These are phyloP conservation scores for Gossypium thurberi DNA, from an alignment of 345 rosid species.

Conservation along the genomic window DNA sequence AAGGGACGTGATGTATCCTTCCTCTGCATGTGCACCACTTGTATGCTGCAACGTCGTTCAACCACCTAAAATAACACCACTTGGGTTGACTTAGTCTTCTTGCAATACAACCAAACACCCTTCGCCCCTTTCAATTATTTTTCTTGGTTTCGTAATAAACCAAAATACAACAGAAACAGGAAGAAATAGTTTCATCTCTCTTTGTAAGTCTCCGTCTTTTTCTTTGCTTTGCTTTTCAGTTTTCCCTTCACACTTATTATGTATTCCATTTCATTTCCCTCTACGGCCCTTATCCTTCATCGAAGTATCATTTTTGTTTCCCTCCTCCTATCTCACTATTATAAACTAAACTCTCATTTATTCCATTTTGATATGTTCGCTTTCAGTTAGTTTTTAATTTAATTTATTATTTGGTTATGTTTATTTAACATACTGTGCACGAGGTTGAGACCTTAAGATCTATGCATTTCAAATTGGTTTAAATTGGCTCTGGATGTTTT, in stretches of 20 bases:
- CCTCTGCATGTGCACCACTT: constrained; percentile 31
- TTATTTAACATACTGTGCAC: neutral
- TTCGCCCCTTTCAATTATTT: neutral
- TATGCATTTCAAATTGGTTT: neutral
- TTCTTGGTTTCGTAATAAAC: neutral
- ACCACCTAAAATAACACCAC: neutral
- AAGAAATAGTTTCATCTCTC: neutral
- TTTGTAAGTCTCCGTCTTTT: neutral
- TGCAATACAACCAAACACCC: neutral
- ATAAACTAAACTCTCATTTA: neutral
- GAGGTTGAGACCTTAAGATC: constrained; percentile 10
- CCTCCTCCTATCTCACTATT: neutral
- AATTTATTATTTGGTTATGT: neutral
- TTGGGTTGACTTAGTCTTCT: constrained; percentile 30
- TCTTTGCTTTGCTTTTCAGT: neutral
- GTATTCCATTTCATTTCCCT: constrained; percentile 16
- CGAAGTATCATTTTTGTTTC: constrained; percentile 8
- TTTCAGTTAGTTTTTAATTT: neutral
- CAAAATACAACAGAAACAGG: constrained; percentile 9
- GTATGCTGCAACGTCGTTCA: neutral
- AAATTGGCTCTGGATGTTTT: neutral
- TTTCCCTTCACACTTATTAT: neutral
- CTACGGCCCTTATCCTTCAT: neutral
- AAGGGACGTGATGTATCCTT: neutral
- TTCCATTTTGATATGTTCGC: neutral